Evolutionary conservation across 345 rosid genomes (phyloP), one percentile per base, ranked within the genome.

Genomic region (Syzygium aqueum): DNA sequence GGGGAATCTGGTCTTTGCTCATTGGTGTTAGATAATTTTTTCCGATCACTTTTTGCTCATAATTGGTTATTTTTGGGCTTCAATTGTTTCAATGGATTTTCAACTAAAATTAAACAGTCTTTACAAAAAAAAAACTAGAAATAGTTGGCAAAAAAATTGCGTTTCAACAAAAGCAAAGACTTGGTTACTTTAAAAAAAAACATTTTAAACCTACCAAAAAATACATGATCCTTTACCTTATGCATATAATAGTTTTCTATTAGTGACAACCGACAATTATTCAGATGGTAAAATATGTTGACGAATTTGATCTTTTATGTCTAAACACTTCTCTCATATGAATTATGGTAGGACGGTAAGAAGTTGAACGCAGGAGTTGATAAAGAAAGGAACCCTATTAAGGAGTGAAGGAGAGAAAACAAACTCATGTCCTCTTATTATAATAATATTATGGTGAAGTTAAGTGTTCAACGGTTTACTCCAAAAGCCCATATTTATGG

Each of bases 1-100:
- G 94, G 93, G 88, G 54, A 73, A 85, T 87, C 83, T 56, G 91
- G 85, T 86, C 84, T 37, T 40, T 37, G 82, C 49, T 19, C 25
- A 73, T 50, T 50, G 85, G 86, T 78, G 86, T 85, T 50, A 3
- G 63, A 49, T 28, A 82, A 65, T 54, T 53, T 83, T 85, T 49
- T 83, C 82, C 37, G 53, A 67, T 43, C 85, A 53, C 77, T 21
- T 59, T 78, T 78, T 78, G 89, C 87, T 89, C 87, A 33, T 73
- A 17, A 33, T 73, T 4, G 49, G 23, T 33, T 33, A 9, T 73
- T 40, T 33, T 33, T 17, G 25, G 49, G 80, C 80, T 73, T 73
- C 49, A 8, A 3, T 43, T 30, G 78, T 67, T 67, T 33, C 49
- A 9, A 19, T 73, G 80, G 80, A 25, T 33, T 73, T 73, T 73